These are phyloP conservation scores for Byssochlamys sp. DNA, from an alignment of 2,329 filamentous ascomycete genomes.

Conservation along the genomic window DNA sequence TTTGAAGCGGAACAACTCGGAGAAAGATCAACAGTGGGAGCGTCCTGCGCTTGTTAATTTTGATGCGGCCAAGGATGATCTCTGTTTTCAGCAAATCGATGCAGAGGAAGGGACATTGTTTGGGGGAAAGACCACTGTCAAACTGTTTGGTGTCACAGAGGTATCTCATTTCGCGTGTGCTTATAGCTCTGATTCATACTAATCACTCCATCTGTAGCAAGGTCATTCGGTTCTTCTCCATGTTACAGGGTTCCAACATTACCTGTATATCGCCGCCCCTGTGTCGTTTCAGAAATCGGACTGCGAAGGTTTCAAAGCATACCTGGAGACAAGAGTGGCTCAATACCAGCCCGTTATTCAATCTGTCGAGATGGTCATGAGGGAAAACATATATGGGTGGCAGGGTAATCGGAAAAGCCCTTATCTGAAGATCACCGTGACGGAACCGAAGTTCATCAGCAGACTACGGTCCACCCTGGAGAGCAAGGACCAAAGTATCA, in stretches of 20 bases:
- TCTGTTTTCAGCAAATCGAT: constrained; percentile 95
- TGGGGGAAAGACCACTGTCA: constrained; percentile 68
- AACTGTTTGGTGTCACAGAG: constrained; percentile 87
- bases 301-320: constrained; percentile 67
- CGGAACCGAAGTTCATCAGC: constrained; percentile 73
- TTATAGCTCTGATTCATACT: constrained; percentile 4
- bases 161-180: constrained; percentile 29
- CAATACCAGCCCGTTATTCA: constrained; percentile 65
- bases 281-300: constrained; percentile 69
- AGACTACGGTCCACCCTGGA: constrained; percentile 69
- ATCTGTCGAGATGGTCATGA: constrained; percentile 69
- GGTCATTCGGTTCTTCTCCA: constrained; percentile 92
- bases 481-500: constrained; percentile 53
- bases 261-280: constrained; percentile 85
- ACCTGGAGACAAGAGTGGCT: constrained; percentile 69
- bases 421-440: constrained; percentile 87
- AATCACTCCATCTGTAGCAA: constrained; percentile 21
- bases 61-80: constrained; percentile 53
- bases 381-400: constrained; percentile 87
- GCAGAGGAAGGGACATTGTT: constrained; percentile 77
- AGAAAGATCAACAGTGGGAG: constrained; percentile 90
- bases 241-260: constrained; percentile 91
- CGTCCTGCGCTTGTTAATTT: constrained; percentile 54
- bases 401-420: constrained; percentile 86
- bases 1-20: constrained; percentile 74